These are phyloP conservation scores for Elongisporangium prolatum DNA, from an alignment of 352 stramenopile genomes.

Conservation along the genomic window DNA sequence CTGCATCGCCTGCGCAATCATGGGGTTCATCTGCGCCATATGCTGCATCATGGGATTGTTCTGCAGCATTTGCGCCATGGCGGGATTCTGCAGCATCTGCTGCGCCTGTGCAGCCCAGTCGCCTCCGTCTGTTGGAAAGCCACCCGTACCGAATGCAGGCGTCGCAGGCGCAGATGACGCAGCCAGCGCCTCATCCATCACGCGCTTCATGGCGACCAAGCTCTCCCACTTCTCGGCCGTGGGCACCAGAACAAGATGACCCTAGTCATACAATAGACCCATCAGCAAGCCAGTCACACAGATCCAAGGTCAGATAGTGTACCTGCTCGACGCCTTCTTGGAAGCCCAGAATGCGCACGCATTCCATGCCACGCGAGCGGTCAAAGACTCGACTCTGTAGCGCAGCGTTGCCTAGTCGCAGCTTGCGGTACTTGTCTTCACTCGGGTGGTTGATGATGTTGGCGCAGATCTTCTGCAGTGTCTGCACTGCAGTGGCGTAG, in stretches of 20 bases:
- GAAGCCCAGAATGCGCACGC: conserved; percentile 64
- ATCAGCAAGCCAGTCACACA: conserved; percentile 1
- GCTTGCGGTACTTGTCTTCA: conserved; percentile 77
- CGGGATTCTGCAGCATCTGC: conserved; percentile 70
- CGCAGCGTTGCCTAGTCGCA: conserved; percentile 65
- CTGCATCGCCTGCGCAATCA: conserved; percentile 71
- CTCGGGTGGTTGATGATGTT: conserved; percentile 71
- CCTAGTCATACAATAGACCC: too few relatives aligned
- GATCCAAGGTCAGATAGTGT: conserved; percentile 1
- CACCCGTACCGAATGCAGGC: conserved; percentile 10
- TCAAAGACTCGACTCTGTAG: conserved; percentile 64
- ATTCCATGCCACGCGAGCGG: conserved; percentile 45
- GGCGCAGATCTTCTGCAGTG: conserved; percentile 77
- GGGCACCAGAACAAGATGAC: conserved; percentile 61
- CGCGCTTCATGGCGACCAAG: conserved; percentile 52
- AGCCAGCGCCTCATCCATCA: conserved; percentile 47
- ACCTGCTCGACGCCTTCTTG: conserved; percentile 64
- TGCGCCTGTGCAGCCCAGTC: conserved; percentile 56
- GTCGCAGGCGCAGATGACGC: conserved; percentile 7
- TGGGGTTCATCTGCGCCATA: conserved; percentile 73
- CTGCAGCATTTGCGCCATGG: conserved; percentile 60
- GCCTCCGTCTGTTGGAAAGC: neutral
- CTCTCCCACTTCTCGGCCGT: conserved; percentile 74
- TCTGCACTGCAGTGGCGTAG: conserved; percentile 49
- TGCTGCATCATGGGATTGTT: conserved; percentile 76